phyloP scores from a whole-genome alignment of 2,329 filamentous ascomycete species.

The Pezizomycotina sp. region DNA sequence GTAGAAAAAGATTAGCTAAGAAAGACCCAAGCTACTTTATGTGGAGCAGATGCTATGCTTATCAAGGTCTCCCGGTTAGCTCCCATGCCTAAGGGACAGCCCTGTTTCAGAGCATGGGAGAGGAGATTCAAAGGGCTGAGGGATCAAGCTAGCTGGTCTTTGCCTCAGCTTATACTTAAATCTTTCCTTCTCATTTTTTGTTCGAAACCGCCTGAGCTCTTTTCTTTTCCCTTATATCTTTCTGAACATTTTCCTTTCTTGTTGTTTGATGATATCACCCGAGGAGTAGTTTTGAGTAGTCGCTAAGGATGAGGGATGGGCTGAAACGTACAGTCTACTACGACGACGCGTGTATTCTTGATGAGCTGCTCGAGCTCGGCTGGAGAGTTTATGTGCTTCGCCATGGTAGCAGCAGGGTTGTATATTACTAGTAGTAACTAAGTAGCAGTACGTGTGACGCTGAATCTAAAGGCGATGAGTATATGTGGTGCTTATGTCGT shows the following conservation, averaged over 20 bases:
- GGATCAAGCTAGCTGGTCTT: not conserved
- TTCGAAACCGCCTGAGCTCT: slow-evolving; percentile 3
- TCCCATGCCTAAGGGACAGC: slow-evolving; percentile 8
- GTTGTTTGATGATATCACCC: too few relatives aligned
- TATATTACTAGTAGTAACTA: too few relatives aligned
- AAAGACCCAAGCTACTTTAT: slow-evolving; percentile 5
- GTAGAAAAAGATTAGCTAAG: slow-evolving; percentile 23
- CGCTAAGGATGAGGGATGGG: slow-evolving; percentile 26
- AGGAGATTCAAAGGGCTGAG: slow-evolving; percentile 4
- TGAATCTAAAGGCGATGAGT: too few relatives aligned
- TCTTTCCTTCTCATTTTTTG: not conserved
- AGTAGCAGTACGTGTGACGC: too few relatives aligned
- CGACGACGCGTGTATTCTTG: slow-evolving; percentile 57
- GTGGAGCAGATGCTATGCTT: slow-evolving; percentile 7
- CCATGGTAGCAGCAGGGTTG: too few relatives aligned
- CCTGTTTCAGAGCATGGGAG: slow-evolving; percentile 1
- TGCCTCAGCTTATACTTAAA: slow-evolving; percentile 1
- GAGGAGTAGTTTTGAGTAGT: slow-evolving; percentile 10
- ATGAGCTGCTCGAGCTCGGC: slow-evolving; percentile 53
- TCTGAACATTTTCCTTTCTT: too few relatives aligned
- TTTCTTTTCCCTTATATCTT: too few relatives aligned
- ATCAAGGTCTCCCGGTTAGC: slow-evolving; percentile 11
- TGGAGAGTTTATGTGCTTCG: slow-evolving; percentile 48
- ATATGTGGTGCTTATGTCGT: too few relatives aligned
- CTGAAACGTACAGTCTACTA: slow-evolving; percentile 63